phyloP scores from a whole-genome alignment of 2,329 filamentous ascomycete species.

The Pseudocercospora eumusae region DNA sequence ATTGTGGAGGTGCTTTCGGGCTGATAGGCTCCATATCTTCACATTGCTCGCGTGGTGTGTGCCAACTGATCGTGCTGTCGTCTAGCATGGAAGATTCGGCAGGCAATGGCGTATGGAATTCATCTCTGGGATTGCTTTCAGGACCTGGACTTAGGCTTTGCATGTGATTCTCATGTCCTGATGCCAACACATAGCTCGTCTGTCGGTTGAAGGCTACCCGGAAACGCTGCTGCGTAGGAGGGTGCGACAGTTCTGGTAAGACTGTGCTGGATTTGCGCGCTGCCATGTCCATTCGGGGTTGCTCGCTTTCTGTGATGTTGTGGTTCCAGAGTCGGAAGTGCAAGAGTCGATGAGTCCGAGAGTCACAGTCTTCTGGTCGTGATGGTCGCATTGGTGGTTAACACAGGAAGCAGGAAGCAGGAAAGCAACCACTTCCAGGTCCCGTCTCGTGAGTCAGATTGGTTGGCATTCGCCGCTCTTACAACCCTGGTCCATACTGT shows the following conservation, averaged over 20 bases:
- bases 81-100: not conserved
- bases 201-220: not conserved
- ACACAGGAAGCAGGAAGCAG: not conserved
- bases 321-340: not conserved
- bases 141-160: not conserved
- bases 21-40: not conserved
- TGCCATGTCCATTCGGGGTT: not conserved
- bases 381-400: not conserved
- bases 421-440: slow-evolving; percentile 6
- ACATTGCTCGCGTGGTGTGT: not conserved
- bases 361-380: not conserved
- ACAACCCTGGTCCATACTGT: slow-evolving; percentile 4
- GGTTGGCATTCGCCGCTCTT: not conserved
- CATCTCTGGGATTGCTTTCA: not conserved
- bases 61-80: slow-evolving; percentile 4
- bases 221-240: not conserved
- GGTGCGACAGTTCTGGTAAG: not conserved
- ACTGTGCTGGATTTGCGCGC: not conserved
- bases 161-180: not conserved
- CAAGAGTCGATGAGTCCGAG: not conserved
- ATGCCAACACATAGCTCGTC: not conserved
- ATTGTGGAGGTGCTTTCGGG: not conserved
- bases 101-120: not conserved
- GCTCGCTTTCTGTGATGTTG: not conserved
- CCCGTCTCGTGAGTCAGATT: slow-evolving; percentile 1